phyloP scores from a whole-genome alignment of 2,329 filamentous ascomycete genomes.

The Neofusicoccum parvum region DNA sequence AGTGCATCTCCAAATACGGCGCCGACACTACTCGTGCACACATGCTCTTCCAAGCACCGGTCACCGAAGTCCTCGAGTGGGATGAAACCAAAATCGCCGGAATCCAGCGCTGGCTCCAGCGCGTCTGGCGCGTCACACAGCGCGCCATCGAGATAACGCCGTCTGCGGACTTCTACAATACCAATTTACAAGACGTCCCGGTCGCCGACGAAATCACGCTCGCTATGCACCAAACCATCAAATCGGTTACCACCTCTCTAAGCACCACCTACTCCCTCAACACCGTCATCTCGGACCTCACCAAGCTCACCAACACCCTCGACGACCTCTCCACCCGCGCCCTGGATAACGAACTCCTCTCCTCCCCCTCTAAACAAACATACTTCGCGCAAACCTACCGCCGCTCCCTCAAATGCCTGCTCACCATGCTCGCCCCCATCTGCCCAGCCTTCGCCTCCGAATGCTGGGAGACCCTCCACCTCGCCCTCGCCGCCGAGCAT shows the following conservation, averaged over 20 bases:
- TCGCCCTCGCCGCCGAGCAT: conserved; percentile 30
- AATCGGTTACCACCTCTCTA: conserved; percentile 68
- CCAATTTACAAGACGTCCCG: conserved; percentile 33
- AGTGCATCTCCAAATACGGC: conserved; percentile 72
- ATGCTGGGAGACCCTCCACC: conserved; percentile 67
- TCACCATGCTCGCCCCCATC: conserved; percentile 77
- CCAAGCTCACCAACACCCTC: conserved; percentile 71
- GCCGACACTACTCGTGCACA: conserved; percentile 84
- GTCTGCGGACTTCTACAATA: not conserved
- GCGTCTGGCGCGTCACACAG: conserved; percentile 56
- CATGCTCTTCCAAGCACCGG: conserved; percentile 85
- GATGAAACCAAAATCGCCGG: conserved; percentile 81
- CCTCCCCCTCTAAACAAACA: conserved; percentile 46
- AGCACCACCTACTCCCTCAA: conserved; percentile 76
- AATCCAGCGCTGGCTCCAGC: conserved; percentile 76
- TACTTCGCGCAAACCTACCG: conserved; percentile 49
- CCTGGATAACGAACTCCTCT: conserved; percentile 41
- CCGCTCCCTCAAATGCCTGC: conserved; percentile 49
- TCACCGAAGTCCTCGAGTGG: conserved; percentile 84
- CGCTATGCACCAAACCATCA: conserved; percentile 67
- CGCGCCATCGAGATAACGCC: not conserved
- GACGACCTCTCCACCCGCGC: conserved; percentile 34
- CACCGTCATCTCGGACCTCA: conserved; percentile 80
- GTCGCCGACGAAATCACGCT: conserved; percentile 59
- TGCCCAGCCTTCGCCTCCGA: conserved; percentile 81